Evolutionary conservation across 306 rosid species (phyloP), one percentile per base, ranked within the genome.

Genomic region (Vigna unguiculata): DNA sequence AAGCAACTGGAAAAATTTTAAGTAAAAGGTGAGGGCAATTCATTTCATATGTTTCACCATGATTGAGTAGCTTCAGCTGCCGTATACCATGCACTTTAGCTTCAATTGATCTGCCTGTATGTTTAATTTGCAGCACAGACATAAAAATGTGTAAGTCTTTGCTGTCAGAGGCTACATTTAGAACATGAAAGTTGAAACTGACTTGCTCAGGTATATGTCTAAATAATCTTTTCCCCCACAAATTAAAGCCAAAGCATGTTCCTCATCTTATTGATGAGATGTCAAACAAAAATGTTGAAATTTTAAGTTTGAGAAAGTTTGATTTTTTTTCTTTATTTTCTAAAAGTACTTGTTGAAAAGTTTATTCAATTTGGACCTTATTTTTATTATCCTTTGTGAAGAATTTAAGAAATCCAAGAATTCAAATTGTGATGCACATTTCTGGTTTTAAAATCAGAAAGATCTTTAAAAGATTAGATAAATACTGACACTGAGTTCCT

Each of bases 11-110:
- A 75, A 94, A 70, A 76, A 88, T 81, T 78, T 83, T 94, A 57
- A 90, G 78, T 17, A 82, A 45, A 58, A 95, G 87, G 51, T 85
- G 85, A 15, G 97, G 99, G 16, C 87, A 78, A 75, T 88, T 91
- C 98, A 88, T 89, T 57, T 78, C 89, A 81, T 95, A 95, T 49
- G 97, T 95, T 80, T 95, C 99, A 45, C 93, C 83, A 55, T 92
- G 92, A 81, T 89, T 89, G 55, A 82, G 30, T 7, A 95, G 97
- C 87, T 85, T 95, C 71, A 92, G 54, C 67, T 79, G 66, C 70
- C 98, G 78, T 81, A 83, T 92, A 3, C 99, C 99, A 43, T 21
- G 75, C 8, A 92, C 81, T 83, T 85, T 86, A 60, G 87, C 87
- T 79, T 92, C 96, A 68, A 89, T 78, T 10, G 91, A 89, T 57